Percentiles rank a stretch among this genome's conserved stretches.
Evolutionary conservation across 805 yeast species (phyloP).

Genomic region (Ogataea degrootiae): DNA sequence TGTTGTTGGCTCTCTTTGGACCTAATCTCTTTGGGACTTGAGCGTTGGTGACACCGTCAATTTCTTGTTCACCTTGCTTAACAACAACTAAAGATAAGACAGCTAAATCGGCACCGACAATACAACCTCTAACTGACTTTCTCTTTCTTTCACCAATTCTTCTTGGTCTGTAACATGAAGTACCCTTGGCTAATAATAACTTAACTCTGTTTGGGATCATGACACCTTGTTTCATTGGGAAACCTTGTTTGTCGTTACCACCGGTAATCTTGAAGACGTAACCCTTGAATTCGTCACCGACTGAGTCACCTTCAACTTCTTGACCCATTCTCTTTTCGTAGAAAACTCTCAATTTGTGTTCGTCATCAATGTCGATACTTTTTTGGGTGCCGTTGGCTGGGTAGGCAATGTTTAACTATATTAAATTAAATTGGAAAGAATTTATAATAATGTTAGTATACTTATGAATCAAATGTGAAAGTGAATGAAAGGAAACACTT

Average conservation of each 20-base stretch:
- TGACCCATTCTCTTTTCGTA: slow-evolving; percentile 99
- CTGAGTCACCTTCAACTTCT: slow-evolving; percentile 98
- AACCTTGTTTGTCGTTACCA: slow-evolving; percentile 99
- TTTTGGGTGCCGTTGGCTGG: slow-evolving; percentile 99
- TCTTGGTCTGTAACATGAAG: slow-evolving; percentile 99
- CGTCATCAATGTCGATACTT: slow-evolving; percentile 96
- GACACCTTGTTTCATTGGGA: slow-evolving; percentile 99
- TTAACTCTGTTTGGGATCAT: slow-evolving; percentile 99
- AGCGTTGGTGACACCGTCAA: slow-evolving; percentile 92
- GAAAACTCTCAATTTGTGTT: slow-evolving; percentile 96
- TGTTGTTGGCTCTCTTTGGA: slow-evolving; percentile 99
- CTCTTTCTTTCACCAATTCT: slow-evolving; percentile 99
- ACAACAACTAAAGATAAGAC: slow-evolving; percentile 89
- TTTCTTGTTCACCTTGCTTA: slow-evolving; percentile 96
- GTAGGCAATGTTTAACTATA: slow-evolving; percentile 95
- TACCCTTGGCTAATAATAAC: slow-evolving; percentile 87
- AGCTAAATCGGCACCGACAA: slow-evolving; percentile 95
- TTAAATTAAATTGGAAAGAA: neutral
- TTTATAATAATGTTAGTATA: slow-evolving; percentile 15
- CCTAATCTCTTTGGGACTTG: slow-evolving; percentile 99
- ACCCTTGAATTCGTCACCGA: slow-evolving; percentile 99
- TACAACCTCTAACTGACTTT: slow-evolving; percentile 99
- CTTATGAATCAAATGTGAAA: neutral
- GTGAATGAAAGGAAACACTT: too few relatives aligned
- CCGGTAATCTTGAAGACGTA: slow-evolving; percentile 98